Evolutionary conservation across 2,329 filamentous ascomycete species (phyloP).

Genomic region (Capronia americana): DNA sequence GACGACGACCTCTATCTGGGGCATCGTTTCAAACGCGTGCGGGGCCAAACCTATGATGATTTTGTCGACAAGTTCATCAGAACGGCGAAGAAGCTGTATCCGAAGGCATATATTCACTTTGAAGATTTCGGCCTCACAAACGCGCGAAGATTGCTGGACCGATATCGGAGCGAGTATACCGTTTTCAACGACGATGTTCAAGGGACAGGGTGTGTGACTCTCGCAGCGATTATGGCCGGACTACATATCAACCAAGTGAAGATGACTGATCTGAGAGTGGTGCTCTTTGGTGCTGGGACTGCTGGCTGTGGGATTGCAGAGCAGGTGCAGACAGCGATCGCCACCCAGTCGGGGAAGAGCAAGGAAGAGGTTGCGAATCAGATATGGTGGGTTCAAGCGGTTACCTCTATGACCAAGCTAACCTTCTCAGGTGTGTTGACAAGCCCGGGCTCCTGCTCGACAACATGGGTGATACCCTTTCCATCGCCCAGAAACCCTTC

Average conservation of each 20-base stretch:
- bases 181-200: conserved; percentile 95
- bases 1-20: conserved; percentile 82
- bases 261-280: conserved; percentile 71
- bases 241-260: conserved; percentile 71
- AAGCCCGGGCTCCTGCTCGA: conserved; percentile 77
- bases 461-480: conserved; percentile 65
- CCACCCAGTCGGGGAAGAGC: conserved; percentile 67
- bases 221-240: conserved; percentile 80
- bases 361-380: conserved; percentile 78
- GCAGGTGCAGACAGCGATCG: conserved; percentile 80
- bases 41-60: conserved; percentile 75
- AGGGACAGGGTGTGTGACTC: conserved; percentile 84
- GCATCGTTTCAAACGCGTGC: conserved; percentile 67
- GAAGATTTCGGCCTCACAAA: conserved; percentile 85
- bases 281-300: conserved; percentile 80
- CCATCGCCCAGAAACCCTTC: conserved; percentile 70
- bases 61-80: conserved; percentile 78
- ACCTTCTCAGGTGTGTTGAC: conserved; percentile 68
- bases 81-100: conserved; percentile 71
- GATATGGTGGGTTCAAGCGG: conserved; percentile 60
- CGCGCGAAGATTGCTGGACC: conserved; percentile 76
- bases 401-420: not conserved
- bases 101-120: conserved; percentile 84
- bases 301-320: conserved; percentile 87
- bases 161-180: conserved; percentile 73